Base-by-base conservation (phyloP, 345 rosid species). In the Pistacia integerrima region DNA sequence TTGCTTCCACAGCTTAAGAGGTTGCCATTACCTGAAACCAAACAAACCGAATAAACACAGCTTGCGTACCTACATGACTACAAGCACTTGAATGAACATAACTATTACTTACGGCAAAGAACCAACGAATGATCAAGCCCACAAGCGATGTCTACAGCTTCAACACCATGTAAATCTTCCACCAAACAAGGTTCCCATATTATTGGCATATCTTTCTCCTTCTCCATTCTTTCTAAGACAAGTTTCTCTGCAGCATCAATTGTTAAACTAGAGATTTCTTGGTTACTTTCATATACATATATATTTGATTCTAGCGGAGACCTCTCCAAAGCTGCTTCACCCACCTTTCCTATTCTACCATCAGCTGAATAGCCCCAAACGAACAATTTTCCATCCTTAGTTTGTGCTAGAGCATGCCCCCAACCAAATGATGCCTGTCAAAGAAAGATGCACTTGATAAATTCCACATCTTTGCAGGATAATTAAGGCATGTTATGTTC, bases 311-410 rank as follows among this genome's bases (percentile, higher is more conserved):
- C 97, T n/a, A 93, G 80, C 5, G 77, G 75, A 78, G 97, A 91
- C 1, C 58, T 80, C 80, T 84, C 89, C 70, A 81, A 82, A 54
- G 81, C 35, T 68, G 81, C 30, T 68, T 84, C 79, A 4, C 90
- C 90, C 0, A 88, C 81, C 77, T 83, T 90, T 64, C 98, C 98
- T 51, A 93, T 73, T 82, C 95, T 80, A 62, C 97, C 98, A 85
- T 96, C 97, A 44, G 99, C 97, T 33, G 84, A 89, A 84, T 92
- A 93, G 80, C 97, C 98, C 98, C 99, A 96, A 16, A 94, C 97
- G 70, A 87, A 96, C 76, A 93, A 81, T 54, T 85, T 91, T 33
- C 94, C 95, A 58, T 92, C 97, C 38, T 82, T 80, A 35, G 94
- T 85, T 77, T 61, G 83, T 5, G 97, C 99, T 77, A 93, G 92